These are phyloP conservation scores for Meira nashicola DNA, from an alignment of 1,284 basidiomycete genomes.

Conservation along the genomic window DNA sequence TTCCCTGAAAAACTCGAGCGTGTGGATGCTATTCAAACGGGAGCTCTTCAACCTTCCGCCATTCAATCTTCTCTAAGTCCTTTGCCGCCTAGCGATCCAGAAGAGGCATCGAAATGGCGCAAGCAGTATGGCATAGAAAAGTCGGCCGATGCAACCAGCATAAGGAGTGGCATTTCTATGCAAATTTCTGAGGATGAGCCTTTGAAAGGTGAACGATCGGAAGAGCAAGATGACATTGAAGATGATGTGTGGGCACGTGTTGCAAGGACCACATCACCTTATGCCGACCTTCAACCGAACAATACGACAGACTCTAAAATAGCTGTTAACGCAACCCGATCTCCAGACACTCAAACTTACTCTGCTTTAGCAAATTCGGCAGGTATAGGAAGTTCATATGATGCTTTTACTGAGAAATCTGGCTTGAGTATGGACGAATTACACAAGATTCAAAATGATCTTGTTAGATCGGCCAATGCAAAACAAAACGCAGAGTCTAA, in stretches of 20 bases:
- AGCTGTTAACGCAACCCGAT: not conserved
- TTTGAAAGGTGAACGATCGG: not conserved
- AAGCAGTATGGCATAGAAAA: constrained; percentile 26
- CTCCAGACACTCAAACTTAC: constrained; percentile 23
- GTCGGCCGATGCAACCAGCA: constrained; percentile 2
- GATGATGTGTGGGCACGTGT: constrained; percentile 39
- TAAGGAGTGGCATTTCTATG: not conserved
- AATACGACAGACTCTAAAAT: too few species aligned
- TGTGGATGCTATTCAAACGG: not conserved
- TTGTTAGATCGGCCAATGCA: constrained; percentile 28
- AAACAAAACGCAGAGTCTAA: constrained; percentile 3
- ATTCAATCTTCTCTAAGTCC: too few species aligned
- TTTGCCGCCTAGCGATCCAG: constrained; percentile 6
- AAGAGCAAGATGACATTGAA: not conserved
- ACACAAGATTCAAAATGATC: constrained; percentile 29
- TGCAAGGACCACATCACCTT: constrained; percentile 15
- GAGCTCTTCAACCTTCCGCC: too few species aligned
- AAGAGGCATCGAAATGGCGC: constrained; percentile 24
- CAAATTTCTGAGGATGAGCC: constrained; percentile 12
- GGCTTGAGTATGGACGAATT: constrained; percentile 38
- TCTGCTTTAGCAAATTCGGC: not conserved
- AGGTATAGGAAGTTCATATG: not conserved
- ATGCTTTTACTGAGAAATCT: not conserved
- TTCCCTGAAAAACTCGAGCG: not conserved
- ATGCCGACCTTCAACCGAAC: too few species aligned